Base-by-base conservation (phyloP, 2,329 filamentous ascomycete species). In the Ilyonectria sp. region DNA sequence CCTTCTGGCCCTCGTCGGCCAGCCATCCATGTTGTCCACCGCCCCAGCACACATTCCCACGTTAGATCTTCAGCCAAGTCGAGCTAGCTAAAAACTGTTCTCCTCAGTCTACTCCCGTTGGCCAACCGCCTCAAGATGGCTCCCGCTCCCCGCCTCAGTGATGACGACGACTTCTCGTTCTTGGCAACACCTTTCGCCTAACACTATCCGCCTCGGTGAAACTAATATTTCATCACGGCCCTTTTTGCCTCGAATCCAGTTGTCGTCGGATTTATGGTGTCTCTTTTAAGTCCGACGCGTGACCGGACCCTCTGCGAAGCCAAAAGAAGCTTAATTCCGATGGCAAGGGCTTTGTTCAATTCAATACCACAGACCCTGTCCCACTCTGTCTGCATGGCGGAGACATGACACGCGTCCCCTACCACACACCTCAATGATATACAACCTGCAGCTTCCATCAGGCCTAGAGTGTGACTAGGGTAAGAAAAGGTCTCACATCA, bases 251-350 rank as follows among this genome's bases (percentile, higher is more conserved):
- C 33, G 13, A 57, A 44, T 4, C 19, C 26, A 53, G 21, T n/a
- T 49, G 15, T 64, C 29, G n/a, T 55, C 35, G 52, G 21, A 11
- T 21, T n/a, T 26, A 44, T 37, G 33, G 19, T 13, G 50, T 29
- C 31, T 10, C 46, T 26, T 54, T 57, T 50, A 61, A 61, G 44
- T 57, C 37, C 63, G 53, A 11, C 46, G 33, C 17, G 37, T 31
- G 44, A 10, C 29, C 35, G 9, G 50, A 37, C 59, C 49, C 49
- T 26, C 31, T 10, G 15, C 6, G 5, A 47, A 61, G 58, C 52
- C 29, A 66, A 61, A 61, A 58, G 46, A 66, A 62, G 63, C 57
- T 60, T 60, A 60, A 52, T 57, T 35, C 29, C 57, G 44, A 23
- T 33, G 6, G 21, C 29, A 55, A 31, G 31, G 50, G 29, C 10